phyloP scores from a whole-genome alignment of 2,329 filamentous ascomycete genomes.

The Pseudocercospora cruenta region DNA sequence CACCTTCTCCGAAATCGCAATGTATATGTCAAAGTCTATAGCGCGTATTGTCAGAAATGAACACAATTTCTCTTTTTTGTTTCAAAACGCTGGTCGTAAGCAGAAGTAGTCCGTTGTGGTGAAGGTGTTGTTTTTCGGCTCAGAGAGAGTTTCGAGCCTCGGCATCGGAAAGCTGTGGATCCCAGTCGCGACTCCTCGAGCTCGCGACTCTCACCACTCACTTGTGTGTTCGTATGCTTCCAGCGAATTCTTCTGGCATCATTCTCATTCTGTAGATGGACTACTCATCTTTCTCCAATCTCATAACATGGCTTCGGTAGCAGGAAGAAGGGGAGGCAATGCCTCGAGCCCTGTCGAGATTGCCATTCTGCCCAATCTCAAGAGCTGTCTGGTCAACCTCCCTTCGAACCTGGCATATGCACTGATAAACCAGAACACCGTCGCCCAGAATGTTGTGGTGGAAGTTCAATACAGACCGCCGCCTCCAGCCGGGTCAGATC shows the following conservation, averaged over 20 bases:
- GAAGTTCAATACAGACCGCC: slow-evolving; percentile 78
- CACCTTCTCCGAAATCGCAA: not conserved
- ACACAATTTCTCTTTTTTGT: not conserved
- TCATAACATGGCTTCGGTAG: slow-evolving; percentile 14
- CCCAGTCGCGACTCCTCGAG: not conserved
- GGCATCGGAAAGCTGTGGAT: not conserved
- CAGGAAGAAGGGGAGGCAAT: slow-evolving; percentile 13
- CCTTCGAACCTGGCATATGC: slow-evolving; percentile 81
- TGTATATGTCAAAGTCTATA: not conserved
- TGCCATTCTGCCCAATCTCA: slow-evolving; percentile 75
- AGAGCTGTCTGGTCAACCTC: slow-evolving; percentile 93
- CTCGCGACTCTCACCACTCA: not conserved
- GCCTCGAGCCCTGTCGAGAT: slow-evolving; percentile 59
- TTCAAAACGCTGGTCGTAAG: not conserved
- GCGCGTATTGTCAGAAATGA: not conserved
- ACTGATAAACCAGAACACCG: slow-evolving; percentile 86
- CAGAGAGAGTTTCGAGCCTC: not conserved
- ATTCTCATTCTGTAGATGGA: not conserved
- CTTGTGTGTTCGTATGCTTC: not conserved
- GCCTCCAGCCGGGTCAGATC: slow-evolving; percentile 48
- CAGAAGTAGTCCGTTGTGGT: not conserved
- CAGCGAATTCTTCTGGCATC: not conserved
- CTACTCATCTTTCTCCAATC: not conserved
- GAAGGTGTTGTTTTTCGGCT: not conserved
- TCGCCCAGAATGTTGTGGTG: slow-evolving; percentile 93